Base-by-base conservation (phyloP, 2,329 filamentous ascomycete genomes). In the Trichoderma semiorbis region DNA sequence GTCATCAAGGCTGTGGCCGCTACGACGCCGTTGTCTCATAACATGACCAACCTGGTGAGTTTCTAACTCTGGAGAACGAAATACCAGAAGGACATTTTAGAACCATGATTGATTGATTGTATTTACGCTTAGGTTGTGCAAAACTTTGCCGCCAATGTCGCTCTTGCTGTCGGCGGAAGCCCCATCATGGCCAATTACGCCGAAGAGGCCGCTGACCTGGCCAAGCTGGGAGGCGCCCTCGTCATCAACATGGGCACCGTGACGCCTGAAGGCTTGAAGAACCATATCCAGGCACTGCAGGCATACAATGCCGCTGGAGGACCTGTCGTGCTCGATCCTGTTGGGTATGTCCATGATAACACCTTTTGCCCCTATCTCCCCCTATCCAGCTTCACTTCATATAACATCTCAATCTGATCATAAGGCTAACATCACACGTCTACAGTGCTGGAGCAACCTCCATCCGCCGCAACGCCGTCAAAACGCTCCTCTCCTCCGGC, bases 181-280 rank as follows among this genome's bases (percentile, higher is more conserved):
- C 95, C 95, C 50, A 98, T 98, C 81, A 98, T 98, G 95, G 91
- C 94, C 8, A 95, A 93, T 80, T 93, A 95, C 77, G 93, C 91
- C 30, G 88, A 90, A 65, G 95, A 98, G 84, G 94, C 94, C 0
- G 80, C 83, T 8, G 95, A 98, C 78, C 87, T 98, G n/a, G 90
- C 92, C 14, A 87, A 86, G 34, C 87, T 97, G 0, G 91, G 91
- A 47, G 94, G 93, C 12, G 89, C 91, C 0, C 87, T 98, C 1
- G 92, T 98, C 60, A 87, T 98, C 78, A 98, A 98, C 82, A 98
- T 98, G 94, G 95, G 95, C 32, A 97, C 94, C 0, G 90, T 95
- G 7, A 96, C 93, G 1, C 89, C 91, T 0, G 92, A 94, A 6
- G 91, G 90, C 43, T 81, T 95, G 3, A 77, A 84, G 12, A 93